Conservation (phyloP, 345 rosid species). For the Rhizophora apiculata region DNA sequence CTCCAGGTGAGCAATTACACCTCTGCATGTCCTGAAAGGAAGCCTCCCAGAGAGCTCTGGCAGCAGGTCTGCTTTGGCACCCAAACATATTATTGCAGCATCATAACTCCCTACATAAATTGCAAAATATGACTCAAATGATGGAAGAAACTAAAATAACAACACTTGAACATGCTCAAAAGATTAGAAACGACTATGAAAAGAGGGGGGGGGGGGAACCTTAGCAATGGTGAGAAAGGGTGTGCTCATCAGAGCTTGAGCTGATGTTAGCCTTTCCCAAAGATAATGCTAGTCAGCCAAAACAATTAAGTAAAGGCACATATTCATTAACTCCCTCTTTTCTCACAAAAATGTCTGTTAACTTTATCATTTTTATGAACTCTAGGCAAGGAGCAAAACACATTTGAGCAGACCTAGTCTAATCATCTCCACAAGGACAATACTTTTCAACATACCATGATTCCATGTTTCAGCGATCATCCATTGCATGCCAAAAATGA, state of each 20-base stretch:
- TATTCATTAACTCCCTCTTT: no score
- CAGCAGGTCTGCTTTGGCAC: constrained; percentile 72
- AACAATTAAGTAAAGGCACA: no score
- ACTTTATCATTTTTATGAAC: not conserved
- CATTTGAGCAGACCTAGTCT: not conserved
- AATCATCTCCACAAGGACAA: not conserved
- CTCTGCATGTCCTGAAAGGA: constrained; percentile 88
- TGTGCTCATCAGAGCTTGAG: no score
- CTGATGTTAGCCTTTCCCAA: no score
- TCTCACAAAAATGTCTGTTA: no score
- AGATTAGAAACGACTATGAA: no score
- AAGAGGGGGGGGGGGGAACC: no score
- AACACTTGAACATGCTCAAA: not conserved
- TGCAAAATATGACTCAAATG: not conserved
- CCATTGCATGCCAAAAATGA: not conserved
- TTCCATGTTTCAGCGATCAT: not conserved
- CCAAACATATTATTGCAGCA: constrained; percentile 73
- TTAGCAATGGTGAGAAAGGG: no score
- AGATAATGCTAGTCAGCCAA: no score
- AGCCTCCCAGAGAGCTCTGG: constrained; percentile 75
- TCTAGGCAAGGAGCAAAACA: not conserved
- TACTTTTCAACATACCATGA: not conserved
- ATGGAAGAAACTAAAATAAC: not conserved
- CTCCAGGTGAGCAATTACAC: constrained; percentile 65
- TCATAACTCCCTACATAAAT: constrained; percentile 58